Base-by-base conservation (phyloP, 345 rosid species). In the Boechera retrofracta region DNA sequence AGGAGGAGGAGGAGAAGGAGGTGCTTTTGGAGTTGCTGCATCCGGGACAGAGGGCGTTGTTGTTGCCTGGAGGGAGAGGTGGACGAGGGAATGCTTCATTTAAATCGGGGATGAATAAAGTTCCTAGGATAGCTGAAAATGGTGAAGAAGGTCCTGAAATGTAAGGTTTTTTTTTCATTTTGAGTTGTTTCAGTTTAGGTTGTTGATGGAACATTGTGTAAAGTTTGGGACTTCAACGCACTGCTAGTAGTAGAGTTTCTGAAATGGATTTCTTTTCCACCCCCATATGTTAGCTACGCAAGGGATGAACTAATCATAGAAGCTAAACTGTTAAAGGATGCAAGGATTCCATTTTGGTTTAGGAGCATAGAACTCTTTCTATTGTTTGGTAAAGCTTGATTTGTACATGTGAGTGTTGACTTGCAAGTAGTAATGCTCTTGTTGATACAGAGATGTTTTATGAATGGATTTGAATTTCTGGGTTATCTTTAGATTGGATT, bases 61-160 rank as follows among this genome's bases (percentile, higher is more conserved):
- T 92, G 79, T 77, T 94, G 77, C 95, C 95, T 12, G 98, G 98
- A 42, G 97, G 97, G 21, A 86, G 95, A 85, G 98, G 98, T 52
- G 97, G 98, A 12, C 79, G 98, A 86, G 98, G 98, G 71, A 94
- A 94, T 81, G 91, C 94, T 16, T 88, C 98, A 1, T 94, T 92
- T 73, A 94, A 90, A 81, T 82, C 89, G 0, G 97, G 97, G 54
- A 79, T 77, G 59, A 92, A 94, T 80, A 90, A 89, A 80, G 97
- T 82, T 33, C 98, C 98, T 0, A 83, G 89, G 85, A 92, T 92
- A 69, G 98, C 97, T 11, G 98, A 94, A 83, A 94, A 90, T 74
- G 98, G 98, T 13, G 98, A 94, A 87, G 93, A 85, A 72, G 98
- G 98, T 77, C 79, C 88, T n/a, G 96, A 94, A 88, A 86, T 92